Base-by-base conservation (phyloP, 768 basidiomycete genomes). In the Candolleomyces eurysporus region DNA sequence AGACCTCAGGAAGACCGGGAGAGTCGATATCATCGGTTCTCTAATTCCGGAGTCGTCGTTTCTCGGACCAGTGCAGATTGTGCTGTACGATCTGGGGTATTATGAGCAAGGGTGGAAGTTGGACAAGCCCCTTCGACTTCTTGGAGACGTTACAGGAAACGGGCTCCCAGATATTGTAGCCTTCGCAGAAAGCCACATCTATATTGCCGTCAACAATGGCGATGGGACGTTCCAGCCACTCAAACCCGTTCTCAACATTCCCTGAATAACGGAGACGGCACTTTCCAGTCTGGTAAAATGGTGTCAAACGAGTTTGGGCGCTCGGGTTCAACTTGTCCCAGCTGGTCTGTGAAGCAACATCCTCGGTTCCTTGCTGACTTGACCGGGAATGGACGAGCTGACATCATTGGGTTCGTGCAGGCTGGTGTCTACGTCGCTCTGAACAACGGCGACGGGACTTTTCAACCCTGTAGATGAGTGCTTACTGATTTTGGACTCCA, bases 11-110 rank as follows among this genome's bases (percentile, higher is more conserved):
- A 31, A 31, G 6, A 54, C 52, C 2, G 52, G 52, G 11, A 54
- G 52, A 30, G 26, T 54, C 5, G 26, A 54, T 54, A 26, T 54
- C 30, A 54, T 54, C 39, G 52, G 52, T 54, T 54, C 52, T 31
- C 31, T 10, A 22, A 54, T 40, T 19, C 21, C 11, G 52, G 52
- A 26, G 30, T 54, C 4, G 30, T 54, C 31, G 52, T 54, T 54
- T 19, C 52, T 31, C 31, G 52, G 52, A 4, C 30, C 52, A 4
- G n/a, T 40, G 11, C 52, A 40, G 31, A 14, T 54, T n/a, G 52
- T 19, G 8, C 26, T 54, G 26, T 14, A 4, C 26, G 26, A 54
- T 40, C 39, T 54, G 14, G 52, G 52, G 19, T 57, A 57, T n/a
- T 57, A 57, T 30, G 30, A 57, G 17, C 14, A 17, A n/a, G 55